A percentile compares a stretch with the other conserved stretches of the same genome.
phyloP scores from a whole-genome alignment of 768 basidiomycete genomes.

The Amanita exitialis region DNA sequence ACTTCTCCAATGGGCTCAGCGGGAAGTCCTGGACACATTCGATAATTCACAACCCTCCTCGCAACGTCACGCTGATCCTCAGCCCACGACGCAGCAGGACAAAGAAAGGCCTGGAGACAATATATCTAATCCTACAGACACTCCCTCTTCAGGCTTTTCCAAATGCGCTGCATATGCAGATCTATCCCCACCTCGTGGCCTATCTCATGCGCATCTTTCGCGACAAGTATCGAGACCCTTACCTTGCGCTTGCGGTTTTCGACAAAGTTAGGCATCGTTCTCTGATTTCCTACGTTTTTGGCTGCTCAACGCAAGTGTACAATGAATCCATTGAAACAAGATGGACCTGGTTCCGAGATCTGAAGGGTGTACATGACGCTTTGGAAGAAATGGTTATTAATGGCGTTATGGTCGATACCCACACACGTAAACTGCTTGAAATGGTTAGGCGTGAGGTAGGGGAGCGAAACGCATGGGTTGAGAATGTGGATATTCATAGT shows the following conservation, averaged over 20 bases:
- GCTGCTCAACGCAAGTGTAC: slow-evolving; percentile 82
- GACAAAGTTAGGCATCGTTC: slow-evolving; percentile 67
- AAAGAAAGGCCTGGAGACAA: slow-evolving; percentile 14
- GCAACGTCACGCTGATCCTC: slow-evolving; percentile 33
- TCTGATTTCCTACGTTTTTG: slow-evolving; percentile 76
- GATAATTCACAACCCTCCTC: slow-evolving; percentile 29
- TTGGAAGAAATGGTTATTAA: slow-evolving; percentile 79
- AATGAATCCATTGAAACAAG: slow-evolving; percentile 82
- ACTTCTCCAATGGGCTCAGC: slow-evolving; percentile 64
- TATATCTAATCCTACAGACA: slow-evolving; percentile 10
- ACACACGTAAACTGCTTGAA: slow-evolving; percentile 55
- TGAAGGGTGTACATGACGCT: slow-evolving; percentile 61
- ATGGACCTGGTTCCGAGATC: slow-evolving; percentile 79
- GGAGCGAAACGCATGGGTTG: slow-evolving; percentile 39
- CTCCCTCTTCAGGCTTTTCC: background rate
- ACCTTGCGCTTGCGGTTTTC: slow-evolving; percentile 78
- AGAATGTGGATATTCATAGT: slow-evolving; percentile 34
- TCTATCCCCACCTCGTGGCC: slow-evolving; percentile 70
- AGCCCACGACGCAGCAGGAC: slow-evolving; percentile 22
- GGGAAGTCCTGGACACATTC: slow-evolving; percentile 48
- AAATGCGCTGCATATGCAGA: slow-evolving; percentile 39
- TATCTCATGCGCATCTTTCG: slow-evolving; percentile 72
- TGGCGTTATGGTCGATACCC: slow-evolving; percentile 54
- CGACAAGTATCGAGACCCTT: slow-evolving; percentile 68
- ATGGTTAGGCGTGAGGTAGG: slow-evolving; percentile 54